Conservation (phyloP, 169 alveolate species). For the Eimeria brunetti region DNA sequence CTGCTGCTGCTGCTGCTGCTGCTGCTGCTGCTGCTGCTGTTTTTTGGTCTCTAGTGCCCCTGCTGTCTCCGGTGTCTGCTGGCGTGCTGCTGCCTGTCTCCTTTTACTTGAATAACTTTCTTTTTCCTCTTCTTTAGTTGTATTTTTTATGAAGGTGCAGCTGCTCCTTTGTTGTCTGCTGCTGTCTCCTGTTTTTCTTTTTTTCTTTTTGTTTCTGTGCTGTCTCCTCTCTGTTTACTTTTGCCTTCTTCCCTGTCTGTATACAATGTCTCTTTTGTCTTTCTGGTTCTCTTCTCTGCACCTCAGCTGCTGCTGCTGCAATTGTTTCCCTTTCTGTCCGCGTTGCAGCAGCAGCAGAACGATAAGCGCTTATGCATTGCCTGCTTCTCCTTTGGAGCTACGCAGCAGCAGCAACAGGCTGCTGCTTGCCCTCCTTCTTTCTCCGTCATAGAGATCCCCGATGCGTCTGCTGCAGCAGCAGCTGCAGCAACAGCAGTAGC, state of each 20-base stretch:
- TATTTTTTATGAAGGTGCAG: neutral
- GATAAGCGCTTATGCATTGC: constrained; percentile 7
- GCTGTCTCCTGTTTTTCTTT: no score
- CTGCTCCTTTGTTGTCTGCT: neutral
- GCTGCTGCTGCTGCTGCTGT: neutral
- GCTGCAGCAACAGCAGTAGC: constrained; percentile 31
- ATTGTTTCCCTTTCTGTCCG: neutral
- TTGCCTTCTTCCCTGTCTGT: neutral
- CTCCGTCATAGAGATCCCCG: constrained; percentile 59
- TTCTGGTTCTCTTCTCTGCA: neutral
- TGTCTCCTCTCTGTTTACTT: neutral
- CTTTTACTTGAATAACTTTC: neutral
- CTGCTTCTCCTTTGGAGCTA: constrained; percentile 7
- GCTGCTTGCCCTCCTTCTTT: constrained; percentile 54
- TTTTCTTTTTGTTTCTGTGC: neutral
- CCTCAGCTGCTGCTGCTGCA: neutral
- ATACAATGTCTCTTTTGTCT: neutral
- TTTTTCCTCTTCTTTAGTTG: neutral
- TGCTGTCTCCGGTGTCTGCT: no score
- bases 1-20: constrained; percentile 20
- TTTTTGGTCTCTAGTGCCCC: neutral
- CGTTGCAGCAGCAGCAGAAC: constrained; percentile 55
- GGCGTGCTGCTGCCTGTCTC: neutral
- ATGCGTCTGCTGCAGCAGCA: constrained; percentile 66
- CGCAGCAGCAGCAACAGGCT: constrained; percentile 47